A percentile compares a stretch with the other conserved stretches of the same genome.
These are phyloP conservation scores for Acephala macrosclerotiorum DNA, from an alignment of 2,329 filamentous ascomycete genomes.

Conservation along the genomic window DNA sequence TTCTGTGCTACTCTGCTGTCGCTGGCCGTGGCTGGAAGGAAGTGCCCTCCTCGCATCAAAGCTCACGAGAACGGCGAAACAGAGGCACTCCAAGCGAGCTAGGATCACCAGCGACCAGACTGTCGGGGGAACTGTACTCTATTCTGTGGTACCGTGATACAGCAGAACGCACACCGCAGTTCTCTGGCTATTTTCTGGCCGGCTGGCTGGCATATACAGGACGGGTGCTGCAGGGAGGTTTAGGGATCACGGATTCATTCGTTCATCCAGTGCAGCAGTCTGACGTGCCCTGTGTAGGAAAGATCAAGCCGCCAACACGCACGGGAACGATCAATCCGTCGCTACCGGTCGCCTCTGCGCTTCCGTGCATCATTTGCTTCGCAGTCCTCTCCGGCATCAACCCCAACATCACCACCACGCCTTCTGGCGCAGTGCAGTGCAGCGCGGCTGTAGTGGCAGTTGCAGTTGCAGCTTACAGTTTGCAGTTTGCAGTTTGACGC, in stretches of 20 bases:
- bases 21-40: not conserved
- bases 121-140: not conserved
- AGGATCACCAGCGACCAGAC: constrained; percentile 10
- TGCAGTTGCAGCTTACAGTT: not conserved
- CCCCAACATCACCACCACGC: not conserved
- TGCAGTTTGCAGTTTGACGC: not conserved
- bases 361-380: not conserved
- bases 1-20: not conserved
- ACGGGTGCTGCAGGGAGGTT: not conserved
- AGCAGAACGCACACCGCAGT: not conserved
- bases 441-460: not conserved
- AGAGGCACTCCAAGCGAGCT: not conserved
- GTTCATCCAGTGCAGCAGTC: constrained; percentile 1
- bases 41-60: not conserved
- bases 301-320: not conserved
- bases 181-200: not conserved
- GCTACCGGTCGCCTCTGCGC: not conserved
- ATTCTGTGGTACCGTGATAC: not conserved
- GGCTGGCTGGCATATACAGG: not conserved
- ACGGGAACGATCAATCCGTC: not conserved
- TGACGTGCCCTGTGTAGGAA: not conserved
- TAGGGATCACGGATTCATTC: not conserved
- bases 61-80: not conserved
- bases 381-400: not conserved
- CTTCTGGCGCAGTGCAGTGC: not conserved